Evolutionary conservation across 768 basidiomycete genomes (phyloP), one percentile per base, ranked within the genome.

Genomic region (Lepiota subincarnata): DNA sequence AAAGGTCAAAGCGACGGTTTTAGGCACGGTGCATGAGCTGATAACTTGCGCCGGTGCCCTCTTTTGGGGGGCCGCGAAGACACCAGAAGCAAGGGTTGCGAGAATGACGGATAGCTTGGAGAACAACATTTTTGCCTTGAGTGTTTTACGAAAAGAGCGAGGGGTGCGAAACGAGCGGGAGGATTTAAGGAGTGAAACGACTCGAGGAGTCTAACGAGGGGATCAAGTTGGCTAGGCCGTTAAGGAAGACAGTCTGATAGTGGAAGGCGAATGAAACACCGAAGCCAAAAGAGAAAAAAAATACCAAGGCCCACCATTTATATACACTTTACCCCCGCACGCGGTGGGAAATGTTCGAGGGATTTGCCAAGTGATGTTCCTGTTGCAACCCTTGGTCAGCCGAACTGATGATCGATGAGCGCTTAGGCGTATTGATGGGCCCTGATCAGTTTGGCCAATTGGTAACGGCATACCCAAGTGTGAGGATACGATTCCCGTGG

Each of bases 1-100:
- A 48, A 75, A 74, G 22, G 72, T 75, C 35, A 76, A 55, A 4
- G 75, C 75, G 46, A 60, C 73, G 6, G 73, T 73, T 6, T 72
- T 68, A 12, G 69, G 67, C 2, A 66, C 64, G 4, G 64, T 68
- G 57, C 73, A 75, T 8, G 61, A 55, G 0, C 66, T 68, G 50
- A 73, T 57, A 49, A 75, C 66, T 39, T 71, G 66, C 1, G 68
- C 69, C 2, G 57, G 57, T 38, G 57, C 62, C 20, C 64, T 59
- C 48, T 56, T 60, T 6, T 34, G 42, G 3, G 50, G 50, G 20
- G 52, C 46, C 10, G 57, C 61, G 12, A 59, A 28, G 20, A 49
- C 48, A 11, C 58, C 39, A 28, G 53, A 35, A n/a, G 52, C 34
- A 48, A 57, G 35, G 19, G 53, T 38, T 18, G 56, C 39, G 43